Base-by-base conservation (phyloP, 2,329 filamentous ascomycete genomes). In the Fusarium mangiferae region DNA sequence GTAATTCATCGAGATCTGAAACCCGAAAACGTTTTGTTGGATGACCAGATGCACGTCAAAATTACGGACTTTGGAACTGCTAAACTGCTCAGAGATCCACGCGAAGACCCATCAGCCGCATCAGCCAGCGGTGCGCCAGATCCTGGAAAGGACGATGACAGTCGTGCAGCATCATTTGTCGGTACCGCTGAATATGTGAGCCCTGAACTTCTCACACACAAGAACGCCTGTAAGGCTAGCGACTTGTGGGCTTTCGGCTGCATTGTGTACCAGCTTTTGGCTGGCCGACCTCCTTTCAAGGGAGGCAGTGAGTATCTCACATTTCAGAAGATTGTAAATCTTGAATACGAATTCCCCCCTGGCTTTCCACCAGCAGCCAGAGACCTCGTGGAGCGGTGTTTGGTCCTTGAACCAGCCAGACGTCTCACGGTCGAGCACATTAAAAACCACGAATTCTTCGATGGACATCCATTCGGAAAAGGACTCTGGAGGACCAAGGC, bases 1-100 rank as follows among this genome's bases (percentile, higher is more conserved):
- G 95, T 99, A 30, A 98, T 99, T 69, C 96, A 99, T 82, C 93
- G 96, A 74, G 96, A 99, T 80, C 83, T 99, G 74, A 99, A 99
- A 80, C 96, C 96, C 0, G 96, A 99, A 81, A 99, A 99, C 75
- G 95, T 99, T 8, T 88, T 99, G 12, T 87, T 99, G 42, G 96
- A 99, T 81, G 93, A 95, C 74, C 93, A 97, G 79, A 97, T 98
- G 93, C 94, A 98, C 79, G 92, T 98, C 83, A 99, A 99, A 82
- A 98, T 99, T 74, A 99, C 96, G 13, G 96, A 99, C 83, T 99
- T 99, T 80, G 96, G 96, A 46, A 99, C 96, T 0, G 96, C 96
- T n/a, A 98, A 98, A 82, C 90, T 99, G 71, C 86, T 99, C 51
- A 78, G 75, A 60, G 83, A 84, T 61, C 82, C 82, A 30, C 80